These are phyloP conservation scores for Anethum foeniculum DNA, from an alignment of 140 eudicot genomes.

Conservation along the genomic window DNA sequence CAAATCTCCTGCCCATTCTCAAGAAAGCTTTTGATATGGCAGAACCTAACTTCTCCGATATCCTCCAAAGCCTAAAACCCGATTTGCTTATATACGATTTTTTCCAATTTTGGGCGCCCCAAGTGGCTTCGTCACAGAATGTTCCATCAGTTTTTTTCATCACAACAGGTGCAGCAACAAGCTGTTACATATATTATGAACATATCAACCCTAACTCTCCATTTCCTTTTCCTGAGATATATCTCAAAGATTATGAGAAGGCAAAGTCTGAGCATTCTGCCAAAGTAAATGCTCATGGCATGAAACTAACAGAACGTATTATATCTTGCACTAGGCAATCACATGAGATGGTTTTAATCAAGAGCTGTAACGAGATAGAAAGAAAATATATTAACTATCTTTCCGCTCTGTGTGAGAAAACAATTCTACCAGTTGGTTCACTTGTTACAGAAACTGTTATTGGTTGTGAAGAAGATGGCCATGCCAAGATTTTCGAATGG, in stretches of 20 bases:
- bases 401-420: background rate
- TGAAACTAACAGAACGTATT: background rate
- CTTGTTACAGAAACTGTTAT: background rate
- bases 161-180: background rate
- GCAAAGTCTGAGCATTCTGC: background rate
- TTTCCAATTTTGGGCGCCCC: background rate
- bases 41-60: background rate
- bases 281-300: background rate
- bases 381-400: background rate
- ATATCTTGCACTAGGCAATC: background rate
- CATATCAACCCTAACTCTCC: background rate
- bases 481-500: background rate
- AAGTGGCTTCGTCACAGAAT: background rate
- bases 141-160: background rate
- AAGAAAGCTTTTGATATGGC: conserved; percentile 2
- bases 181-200: background rate
- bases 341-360: background rate
- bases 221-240: background rate
- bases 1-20: background rate
- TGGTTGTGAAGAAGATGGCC: background rate
- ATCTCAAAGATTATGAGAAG: background rate
- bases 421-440: background rate
- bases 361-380: background rate
- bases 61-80: background rate
- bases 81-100: conserved; percentile 4